A percentile compares a stretch with the other conserved stretches of the same genome.
Evolutionary conservation across 2,329 filamentous ascomycete genomes (phyloP).

Genomic region (Penicillium sp.): DNA sequence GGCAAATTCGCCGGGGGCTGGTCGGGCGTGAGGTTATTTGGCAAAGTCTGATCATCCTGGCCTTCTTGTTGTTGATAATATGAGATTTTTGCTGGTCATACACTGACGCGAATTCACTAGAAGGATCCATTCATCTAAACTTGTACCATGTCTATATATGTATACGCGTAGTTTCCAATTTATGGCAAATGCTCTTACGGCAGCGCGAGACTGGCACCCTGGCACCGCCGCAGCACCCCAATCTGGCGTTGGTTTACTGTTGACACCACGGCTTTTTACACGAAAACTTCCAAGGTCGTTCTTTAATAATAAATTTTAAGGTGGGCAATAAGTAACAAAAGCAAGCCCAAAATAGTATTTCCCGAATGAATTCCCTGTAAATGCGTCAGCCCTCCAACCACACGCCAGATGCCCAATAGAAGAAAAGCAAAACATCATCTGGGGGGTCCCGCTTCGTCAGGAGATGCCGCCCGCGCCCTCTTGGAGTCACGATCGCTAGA

Average conservation of each 20-base stretch:
- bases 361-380: not conserved
- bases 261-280: not conserved
- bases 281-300: not conserved
- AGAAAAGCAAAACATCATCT: not conserved
- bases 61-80: not conserved
- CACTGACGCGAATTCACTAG: not conserved
- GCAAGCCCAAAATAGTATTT: not conserved
- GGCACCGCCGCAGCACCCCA: not conserved
- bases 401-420: not conserved
- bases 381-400: not conserved
- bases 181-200: not conserved
- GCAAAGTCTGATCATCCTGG: slow-evolving; percentile 43
- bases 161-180: no score
- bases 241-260: not conserved
- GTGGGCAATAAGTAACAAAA: not conserved
- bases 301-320: not conserved
- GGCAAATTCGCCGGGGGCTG: slow-evolving; percentile 29
- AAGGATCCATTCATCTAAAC: not conserved
- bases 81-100: not conserved
- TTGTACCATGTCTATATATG: no score
- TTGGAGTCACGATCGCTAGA: slow-evolving; percentile 44
- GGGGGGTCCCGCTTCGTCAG: not conserved
- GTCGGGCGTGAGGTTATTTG: slow-evolving; percentile 46
- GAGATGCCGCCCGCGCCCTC: slow-evolving; percentile 29
- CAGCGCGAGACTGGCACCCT: not conserved